Evolutionary conservation across 2,329 filamentous ascomycete genomes (phyloP).

Genomic region (Epichloe bromicola): DNA sequence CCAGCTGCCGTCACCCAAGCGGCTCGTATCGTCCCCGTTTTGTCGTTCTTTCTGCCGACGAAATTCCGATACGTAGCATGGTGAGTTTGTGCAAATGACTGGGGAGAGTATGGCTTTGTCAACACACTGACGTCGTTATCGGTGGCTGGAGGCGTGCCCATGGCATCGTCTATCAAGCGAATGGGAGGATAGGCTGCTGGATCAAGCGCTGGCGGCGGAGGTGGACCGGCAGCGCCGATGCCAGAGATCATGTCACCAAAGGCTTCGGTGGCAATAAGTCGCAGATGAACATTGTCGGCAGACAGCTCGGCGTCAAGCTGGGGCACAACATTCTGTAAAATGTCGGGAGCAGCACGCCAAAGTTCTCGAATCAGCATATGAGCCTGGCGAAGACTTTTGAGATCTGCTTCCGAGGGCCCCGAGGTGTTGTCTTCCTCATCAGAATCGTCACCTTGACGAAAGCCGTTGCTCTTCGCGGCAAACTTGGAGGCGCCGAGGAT

Average conservation of each 20-base stretch:
- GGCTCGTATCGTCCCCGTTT: conserved; percentile 65
- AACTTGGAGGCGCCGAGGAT: conserved; percentile 74
- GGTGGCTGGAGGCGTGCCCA: conserved; percentile 20
- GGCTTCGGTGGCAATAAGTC: conserved; percentile 81
- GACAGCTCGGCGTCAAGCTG: conserved; percentile 86
- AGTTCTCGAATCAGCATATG: conserved; percentile 82
- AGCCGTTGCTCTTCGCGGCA: conserved; percentile 40
- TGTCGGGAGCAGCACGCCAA: conserved; percentile 80
- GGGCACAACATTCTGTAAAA: conserved; percentile 85
- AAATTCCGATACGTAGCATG: conserved; percentile 71
- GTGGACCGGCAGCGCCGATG: conserved; percentile 81
- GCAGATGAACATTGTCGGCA: conserved; percentile 77
- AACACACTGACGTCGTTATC: conserved; percentile 48
- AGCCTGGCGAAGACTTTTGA: conserved; percentile 79
- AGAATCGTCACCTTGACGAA: conserved; percentile 46
- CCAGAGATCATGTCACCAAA: conserved; percentile 90
- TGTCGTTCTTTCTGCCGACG: conserved; percentile 74
- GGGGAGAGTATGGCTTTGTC: conserved; percentile 71
- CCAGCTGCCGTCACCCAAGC: conserved; percentile 78
- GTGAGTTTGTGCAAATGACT: conserved; percentile 80
- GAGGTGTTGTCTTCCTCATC: conserved; percentile 47
- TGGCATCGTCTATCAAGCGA: conserved; percentile 44
- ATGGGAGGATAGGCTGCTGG: conserved; percentile 75
- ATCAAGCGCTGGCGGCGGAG: conserved; percentile 58
- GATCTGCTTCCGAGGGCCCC: conserved; percentile 67